phyloP scores from a whole-genome alignment of 2,329 filamentous ascomycete species.

The Clarireedia paspali region DNA sequence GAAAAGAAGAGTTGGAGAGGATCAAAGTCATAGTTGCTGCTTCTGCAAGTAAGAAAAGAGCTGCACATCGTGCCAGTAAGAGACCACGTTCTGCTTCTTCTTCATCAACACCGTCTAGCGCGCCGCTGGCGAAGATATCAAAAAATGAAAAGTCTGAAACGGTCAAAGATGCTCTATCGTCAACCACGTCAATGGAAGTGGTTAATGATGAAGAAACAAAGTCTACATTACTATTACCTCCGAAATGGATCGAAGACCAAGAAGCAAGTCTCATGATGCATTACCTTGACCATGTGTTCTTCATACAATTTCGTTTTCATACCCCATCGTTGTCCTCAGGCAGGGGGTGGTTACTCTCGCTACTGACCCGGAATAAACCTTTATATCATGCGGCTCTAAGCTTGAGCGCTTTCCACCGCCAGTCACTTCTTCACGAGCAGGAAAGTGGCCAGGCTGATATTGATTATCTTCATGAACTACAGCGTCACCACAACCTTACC shows the following conservation, averaged over 20 bases:
- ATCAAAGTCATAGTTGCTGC: slow-evolving; percentile 6
- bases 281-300: slow-evolving; percentile 55
- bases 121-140: neutral
- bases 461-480: slow-evolving; percentile 9
- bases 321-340: slow-evolving; percentile 47
- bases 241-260: slow-evolving; percentile 12
- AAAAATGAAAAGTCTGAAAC: neutral
- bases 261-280: slow-evolving; percentile 39
- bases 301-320: slow-evolving; percentile 56
- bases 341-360: slow-evolving; percentile 52
- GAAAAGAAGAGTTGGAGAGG: neutral
- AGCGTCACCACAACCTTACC: slow-evolving; percentile 5
- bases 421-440: slow-evolving; percentile 21
- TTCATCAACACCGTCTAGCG: neutral
- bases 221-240: neutral
- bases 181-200: neutral
- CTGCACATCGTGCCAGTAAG: slow-evolving; percentile 1
- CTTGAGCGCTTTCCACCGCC: slow-evolving; percentile 48
- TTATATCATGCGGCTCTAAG: slow-evolving; percentile 48
- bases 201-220: neutral
- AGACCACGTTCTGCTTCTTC: neutral
- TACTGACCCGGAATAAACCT: slow-evolving; percentile 47
- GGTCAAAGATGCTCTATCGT: neutral
- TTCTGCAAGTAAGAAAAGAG: slow-evolving; percentile 3
- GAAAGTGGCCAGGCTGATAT: slow-evolving; percentile 2